A percentile compares a stretch with the other conserved stretches of the same genome.
These are phyloP conservation scores for Nigrograna mackinnonii DNA, from an alignment of 2,329 filamentous ascomycete species.

Conservation along the genomic window DNA sequence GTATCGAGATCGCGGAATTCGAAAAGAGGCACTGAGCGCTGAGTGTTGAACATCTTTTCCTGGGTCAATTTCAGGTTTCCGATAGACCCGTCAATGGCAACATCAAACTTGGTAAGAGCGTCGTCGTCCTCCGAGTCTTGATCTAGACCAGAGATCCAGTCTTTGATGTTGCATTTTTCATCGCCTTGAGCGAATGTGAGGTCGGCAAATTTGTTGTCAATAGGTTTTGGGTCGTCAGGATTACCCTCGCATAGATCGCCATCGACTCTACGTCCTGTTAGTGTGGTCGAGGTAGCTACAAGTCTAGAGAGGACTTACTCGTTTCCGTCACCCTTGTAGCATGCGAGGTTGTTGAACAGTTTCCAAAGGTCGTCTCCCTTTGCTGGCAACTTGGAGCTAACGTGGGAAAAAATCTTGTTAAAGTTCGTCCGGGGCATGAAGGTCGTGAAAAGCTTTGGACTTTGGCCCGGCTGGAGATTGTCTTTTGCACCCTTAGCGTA, in stretches of 20 bases:
- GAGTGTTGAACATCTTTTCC: conserved; percentile 15
- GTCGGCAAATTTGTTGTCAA: conserved; percentile 8
- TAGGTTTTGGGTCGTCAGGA: conserved; percentile 8
- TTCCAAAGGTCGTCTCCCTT: conserved; percentile 13
- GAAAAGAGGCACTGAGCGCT: conserved; percentile 18
- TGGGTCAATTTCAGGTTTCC: conserved; percentile 11
- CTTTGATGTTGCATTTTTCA: conserved; percentile 2
- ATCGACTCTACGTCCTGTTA: conserved; percentile 18
- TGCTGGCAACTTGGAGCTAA: conserved; percentile 11
- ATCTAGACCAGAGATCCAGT: conserved; percentile 4
- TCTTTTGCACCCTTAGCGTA: conserved; percentile 17
- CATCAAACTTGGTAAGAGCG: conserved; percentile 11
- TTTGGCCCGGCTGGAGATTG: conserved; percentile 4
- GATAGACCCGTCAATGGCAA: conserved; percentile 13
- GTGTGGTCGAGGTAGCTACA: conserved; percentile 4
- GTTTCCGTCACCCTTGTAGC: conserved; percentile 16
- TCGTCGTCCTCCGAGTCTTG: conserved; percentile 1
- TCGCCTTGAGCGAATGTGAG: conserved; percentile 5
- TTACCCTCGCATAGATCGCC: conserved; percentile 14
- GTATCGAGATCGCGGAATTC: conserved; percentile 17
- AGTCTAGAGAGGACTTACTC: conserved; percentile 1
- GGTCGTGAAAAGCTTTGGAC: conserved; percentile 11
- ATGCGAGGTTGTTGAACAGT: conserved; percentile 18
- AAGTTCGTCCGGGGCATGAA: conserved; percentile 25
- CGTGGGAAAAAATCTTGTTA: conserved; percentile 13